These are phyloP conservation scores for Phytophthora pisi DNA, from an alignment of 352 stramenopile species.

Conservation along the genomic window DNA sequence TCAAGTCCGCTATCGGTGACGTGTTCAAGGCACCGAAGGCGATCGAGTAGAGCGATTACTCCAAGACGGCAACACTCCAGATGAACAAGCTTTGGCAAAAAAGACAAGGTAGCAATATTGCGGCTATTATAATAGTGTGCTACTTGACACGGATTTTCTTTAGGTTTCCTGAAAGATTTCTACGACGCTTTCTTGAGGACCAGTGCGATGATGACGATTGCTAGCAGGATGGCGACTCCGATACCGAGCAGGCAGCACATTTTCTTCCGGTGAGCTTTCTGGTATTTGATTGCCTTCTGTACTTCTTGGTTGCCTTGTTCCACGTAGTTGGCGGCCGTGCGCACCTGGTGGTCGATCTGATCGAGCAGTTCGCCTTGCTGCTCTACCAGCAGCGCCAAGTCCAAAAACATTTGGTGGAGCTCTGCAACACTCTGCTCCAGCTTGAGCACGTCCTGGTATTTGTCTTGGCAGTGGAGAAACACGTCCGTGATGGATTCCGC, in stretches of 20 bases:
- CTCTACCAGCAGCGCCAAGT: slow-evolving; percentile 97
- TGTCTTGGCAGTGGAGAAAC: slow-evolving; percentile 96
- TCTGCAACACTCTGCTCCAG: slow-evolving; percentile 97
- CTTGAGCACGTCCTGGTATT: slow-evolving; percentile 98
- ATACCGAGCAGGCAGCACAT: slow-evolving; percentile 92
- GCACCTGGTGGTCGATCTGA: slow-evolving; percentile 97
- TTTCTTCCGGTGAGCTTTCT: slow-evolving; percentile 97
- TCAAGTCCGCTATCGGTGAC: slow-evolving; percentile 94
- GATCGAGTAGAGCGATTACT: slow-evolving; percentile 34
- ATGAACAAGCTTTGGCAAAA: slow-evolving; percentile 12
- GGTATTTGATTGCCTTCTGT: slow-evolving; percentile 94
- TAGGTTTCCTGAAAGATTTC: neutral
- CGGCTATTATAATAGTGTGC: slow-evolving; percentile 15
- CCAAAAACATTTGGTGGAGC: slow-evolving; percentile 99
- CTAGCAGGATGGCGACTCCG: slow-evolving; percentile 76
- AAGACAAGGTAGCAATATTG: slow-evolving; percentile 9
- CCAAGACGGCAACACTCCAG: neutral
- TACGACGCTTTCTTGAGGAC: slow-evolving; percentile 58
- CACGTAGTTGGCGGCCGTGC: slow-evolving; percentile 95
- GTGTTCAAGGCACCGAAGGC: slow-evolving; percentile 83
- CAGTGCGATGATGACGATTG: slow-evolving; percentile 76
- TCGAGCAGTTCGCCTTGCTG: slow-evolving; percentile 98
- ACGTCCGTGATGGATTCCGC: slow-evolving; percentile 90
- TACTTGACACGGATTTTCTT: slow-evolving; percentile 8
- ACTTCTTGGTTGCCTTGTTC: slow-evolving; percentile 97